A percentile compares a stretch with the other conserved stretches of the same genome.
phyloP scores from a whole-genome alignment of 2,329 filamentous ascomycete species.

The Fusarium sp. region DNA sequence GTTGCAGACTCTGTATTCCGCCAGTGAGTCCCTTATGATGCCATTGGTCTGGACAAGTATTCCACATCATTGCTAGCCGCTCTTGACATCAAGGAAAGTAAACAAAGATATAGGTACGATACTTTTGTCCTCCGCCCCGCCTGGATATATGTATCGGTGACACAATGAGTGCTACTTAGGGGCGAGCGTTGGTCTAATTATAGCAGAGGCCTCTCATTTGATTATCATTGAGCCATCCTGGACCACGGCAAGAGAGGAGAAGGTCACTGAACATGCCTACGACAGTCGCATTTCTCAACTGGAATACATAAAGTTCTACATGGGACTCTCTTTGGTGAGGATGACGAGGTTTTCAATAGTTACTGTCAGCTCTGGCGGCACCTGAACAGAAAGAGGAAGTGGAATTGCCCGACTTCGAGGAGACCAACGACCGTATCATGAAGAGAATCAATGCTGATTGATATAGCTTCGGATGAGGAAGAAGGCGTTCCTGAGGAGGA shows the following conservation, averaged over 20 bases:
- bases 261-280: background rate
- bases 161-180: background rate
- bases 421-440: background rate
- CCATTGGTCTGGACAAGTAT: background rate
- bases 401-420: background rate
- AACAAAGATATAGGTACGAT: background rate
- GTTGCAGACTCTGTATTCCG: background rate
- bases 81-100: background rate
- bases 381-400: background rate
- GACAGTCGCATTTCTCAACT: background rate
- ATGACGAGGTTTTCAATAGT: background rate
- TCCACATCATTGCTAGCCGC: background rate
- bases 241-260: background rate
- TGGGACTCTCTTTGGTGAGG: background rate
- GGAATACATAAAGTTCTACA: background rate
- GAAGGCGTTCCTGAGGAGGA: background rate
- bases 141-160: background rate
- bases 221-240: background rate
- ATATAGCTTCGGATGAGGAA: background rate
- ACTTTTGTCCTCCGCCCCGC: background rate
- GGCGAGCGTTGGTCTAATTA: background rate
- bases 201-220: background rate
- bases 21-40: background rate
- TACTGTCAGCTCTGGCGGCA: background rate
- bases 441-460: background rate